Evolutionary conservation across 2,329 filamentous ascomycete species (phyloP).

Genomic region (Xylaria sp.): DNA sequence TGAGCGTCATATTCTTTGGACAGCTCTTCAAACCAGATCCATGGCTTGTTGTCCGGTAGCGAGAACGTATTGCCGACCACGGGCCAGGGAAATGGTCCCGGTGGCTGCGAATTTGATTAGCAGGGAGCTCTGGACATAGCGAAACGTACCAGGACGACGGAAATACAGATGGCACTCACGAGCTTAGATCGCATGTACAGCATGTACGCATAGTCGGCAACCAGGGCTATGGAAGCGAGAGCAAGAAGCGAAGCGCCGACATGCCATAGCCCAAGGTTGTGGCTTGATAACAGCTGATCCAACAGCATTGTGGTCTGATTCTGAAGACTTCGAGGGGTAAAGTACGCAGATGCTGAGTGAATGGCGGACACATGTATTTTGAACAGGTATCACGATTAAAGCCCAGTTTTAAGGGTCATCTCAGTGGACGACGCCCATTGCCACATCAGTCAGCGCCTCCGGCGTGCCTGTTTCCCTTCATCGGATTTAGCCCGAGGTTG

Average conservation of each 20-base stretch:
- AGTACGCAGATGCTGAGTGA: background rate
- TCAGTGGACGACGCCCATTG: background rate
- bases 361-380: background rate
- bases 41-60: conserved; percentile 60
- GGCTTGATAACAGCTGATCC: conserved; percentile 28
- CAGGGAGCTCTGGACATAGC: background rate
- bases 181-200: conserved; percentile 55
- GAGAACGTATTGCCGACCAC: conserved; percentile 62
- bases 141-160: background rate
- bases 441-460: conserved; percentile 1
- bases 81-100: conserved; percentile 59
- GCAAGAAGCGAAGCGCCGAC: conserved; percentile 28
- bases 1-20: conserved; percentile 55
- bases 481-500: conserved; percentile 20
- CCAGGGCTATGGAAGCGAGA: conserved; percentile 37
- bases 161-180: conserved; percentile 37
- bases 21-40: conserved; percentile 62
- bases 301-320: conserved; percentile 31
- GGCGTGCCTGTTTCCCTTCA: background rate
- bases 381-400: background rate
- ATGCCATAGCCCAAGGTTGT: conserved; percentile 29
- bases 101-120: conserved; percentile 47
- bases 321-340: background rate
- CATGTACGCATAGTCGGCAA: conserved; percentile 55
- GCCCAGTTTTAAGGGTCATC: background rate